A percentile compares a stretch with the other conserved stretches of the same genome.
These are phyloP conservation scores for Heliosperma pusillum DNA, from an alignment of 148 eudicot species.

Conservation along the genomic window DNA sequence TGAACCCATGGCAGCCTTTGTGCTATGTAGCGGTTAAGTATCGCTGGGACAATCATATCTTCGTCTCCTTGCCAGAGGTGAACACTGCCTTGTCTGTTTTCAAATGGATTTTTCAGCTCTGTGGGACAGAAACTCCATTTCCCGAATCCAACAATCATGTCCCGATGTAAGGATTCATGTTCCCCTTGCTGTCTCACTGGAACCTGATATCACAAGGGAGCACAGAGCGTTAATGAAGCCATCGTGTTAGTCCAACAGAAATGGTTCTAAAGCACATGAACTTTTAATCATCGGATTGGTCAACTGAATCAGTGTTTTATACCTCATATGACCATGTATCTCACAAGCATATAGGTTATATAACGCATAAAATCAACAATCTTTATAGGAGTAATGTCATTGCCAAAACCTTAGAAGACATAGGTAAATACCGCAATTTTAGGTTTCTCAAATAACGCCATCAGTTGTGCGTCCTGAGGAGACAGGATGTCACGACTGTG, in stretches of 20 bases:
- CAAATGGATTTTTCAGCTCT: constrained; percentile 54
- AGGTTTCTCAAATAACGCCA: constrained; percentile 5
- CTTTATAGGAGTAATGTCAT: background rate
- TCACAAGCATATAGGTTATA: background rate
- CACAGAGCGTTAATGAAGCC: background rate
- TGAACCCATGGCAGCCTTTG: constrained; percentile 63
- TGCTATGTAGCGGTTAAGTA: constrained; percentile 53
- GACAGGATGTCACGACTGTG: constrained; percentile 33
- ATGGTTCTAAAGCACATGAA: background rate
- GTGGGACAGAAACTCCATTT: constrained; percentile 75
- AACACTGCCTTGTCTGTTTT: constrained; percentile 52
- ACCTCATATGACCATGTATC: background rate
- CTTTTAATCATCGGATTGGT: background rate
- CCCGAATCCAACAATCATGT: constrained; percentile 57
- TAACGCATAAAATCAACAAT: too few species aligned
- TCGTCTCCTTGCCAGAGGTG: constrained; percentile 89
- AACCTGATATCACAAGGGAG: constrained; percentile 25
- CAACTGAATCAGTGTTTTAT: background rate
- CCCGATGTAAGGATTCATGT: constrained; percentile 59
- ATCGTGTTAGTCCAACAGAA: background rate
- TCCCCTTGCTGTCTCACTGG: constrained; percentile 69
- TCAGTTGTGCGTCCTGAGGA: constrained; percentile 38
- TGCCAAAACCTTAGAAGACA: background rate
- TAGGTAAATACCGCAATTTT: constrained; percentile 12
- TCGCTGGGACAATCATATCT: constrained; percentile 47